These are phyloP conservation scores for Prunus persica DNA, from an alignment of 306 rosid species.

Conservation along the genomic window DNA sequence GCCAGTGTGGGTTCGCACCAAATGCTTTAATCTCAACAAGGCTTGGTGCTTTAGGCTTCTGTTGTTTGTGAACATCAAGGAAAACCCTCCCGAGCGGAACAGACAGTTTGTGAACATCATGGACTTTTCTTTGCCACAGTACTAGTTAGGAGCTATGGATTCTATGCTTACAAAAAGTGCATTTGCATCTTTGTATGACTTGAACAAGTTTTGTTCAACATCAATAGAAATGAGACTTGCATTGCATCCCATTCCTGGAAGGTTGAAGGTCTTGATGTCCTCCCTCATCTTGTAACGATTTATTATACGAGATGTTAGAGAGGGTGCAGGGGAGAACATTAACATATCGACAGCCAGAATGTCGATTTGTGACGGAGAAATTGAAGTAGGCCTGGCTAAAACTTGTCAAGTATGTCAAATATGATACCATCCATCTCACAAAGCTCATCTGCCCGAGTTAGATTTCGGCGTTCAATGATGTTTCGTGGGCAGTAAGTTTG, in stretches of 20 bases:
- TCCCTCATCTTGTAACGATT: slow-evolving; percentile 78
- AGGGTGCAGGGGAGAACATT: slow-evolving; percentile 68
- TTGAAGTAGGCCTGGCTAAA: slow-evolving; percentile 28
- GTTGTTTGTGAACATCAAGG: slow-evolving; percentile 69
- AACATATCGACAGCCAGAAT: slow-evolving; percentile 76
- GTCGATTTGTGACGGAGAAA: slow-evolving; percentile 56
- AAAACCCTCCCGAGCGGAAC: slow-evolving; percentile 69
- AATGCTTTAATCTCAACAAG: slow-evolving; percentile 50
- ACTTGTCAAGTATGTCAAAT: slow-evolving; percentile 61
- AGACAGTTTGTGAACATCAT: slow-evolving; percentile 83
- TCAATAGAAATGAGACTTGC: slow-evolving; percentile 69
- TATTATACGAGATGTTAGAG: slow-evolving; percentile 59
- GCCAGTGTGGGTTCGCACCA: slow-evolving; percentile 63
- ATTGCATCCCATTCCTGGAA: slow-evolving; percentile 89
- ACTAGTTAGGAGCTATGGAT: slow-evolving; percentile 75
- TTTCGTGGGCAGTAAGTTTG: slow-evolving; percentile 67
- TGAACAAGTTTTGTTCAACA: slow-evolving; percentile 64
- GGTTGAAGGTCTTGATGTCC: slow-evolving; percentile 54
- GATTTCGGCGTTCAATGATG: slow-evolving; percentile 52
- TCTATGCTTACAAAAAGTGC: slow-evolving; percentile 82
- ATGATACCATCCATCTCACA: slow-evolving; percentile 66
- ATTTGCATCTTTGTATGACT: slow-evolving; percentile 32
- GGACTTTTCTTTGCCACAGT: slow-evolving; percentile 59
- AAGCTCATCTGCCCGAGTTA: slow-evolving; percentile 38
- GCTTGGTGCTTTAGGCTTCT: slow-evolving; percentile 37